Evolutionary conservation across 495 filamentous ascomycete genomes (phyloP).

Genomic region (Penicillium cinerascens): DNA sequence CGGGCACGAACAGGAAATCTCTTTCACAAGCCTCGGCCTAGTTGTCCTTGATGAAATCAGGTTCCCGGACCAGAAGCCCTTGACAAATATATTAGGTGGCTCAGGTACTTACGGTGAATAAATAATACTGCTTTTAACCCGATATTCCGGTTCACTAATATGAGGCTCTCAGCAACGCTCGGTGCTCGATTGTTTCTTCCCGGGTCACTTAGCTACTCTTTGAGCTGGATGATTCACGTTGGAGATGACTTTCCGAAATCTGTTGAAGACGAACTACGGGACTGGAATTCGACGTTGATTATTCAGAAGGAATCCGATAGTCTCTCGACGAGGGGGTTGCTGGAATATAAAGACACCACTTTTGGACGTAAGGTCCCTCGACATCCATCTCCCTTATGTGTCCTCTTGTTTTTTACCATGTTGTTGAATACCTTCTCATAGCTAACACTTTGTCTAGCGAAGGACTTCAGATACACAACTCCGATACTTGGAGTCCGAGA

Average conservation of each 20-base stretch:
- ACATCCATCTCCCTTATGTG: background rate
- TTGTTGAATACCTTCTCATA: slow-evolving; percentile 1
- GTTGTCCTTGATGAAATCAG: slow-evolving; percentile 36
- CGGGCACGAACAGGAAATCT: slow-evolving; percentile 8
- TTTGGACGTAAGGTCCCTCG: slow-evolving; percentile 36
- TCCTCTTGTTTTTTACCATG: background rate
- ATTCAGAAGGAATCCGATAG: slow-evolving; percentile 73
- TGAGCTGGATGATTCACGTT: slow-evolving; percentile 80
- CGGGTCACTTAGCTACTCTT: slow-evolving; percentile 28
- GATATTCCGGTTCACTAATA: background rate
- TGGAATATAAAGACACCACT: slow-evolving; percentile 30
- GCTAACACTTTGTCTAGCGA: slow-evolving; percentile 32
- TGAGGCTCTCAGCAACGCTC: slow-evolving; percentile 26
- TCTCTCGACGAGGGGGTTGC: slow-evolving; percentile 33
- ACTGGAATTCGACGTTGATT: slow-evolving; percentile 63
- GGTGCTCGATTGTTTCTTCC: slow-evolving; percentile 31
- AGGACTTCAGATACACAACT: slow-evolving; percentile 76
- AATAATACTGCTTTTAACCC: too few relatives aligned
- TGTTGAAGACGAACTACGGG: slow-evolving; percentile 51
- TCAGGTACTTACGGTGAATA: slow-evolving; percentile 34
- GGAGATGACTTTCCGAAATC: slow-evolving; percentile 72
- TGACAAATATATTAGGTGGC: slow-evolving; percentile 33
- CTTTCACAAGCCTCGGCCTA: slow-evolving; percentile 32
- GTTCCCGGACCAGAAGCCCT: slow-evolving; percentile 15
- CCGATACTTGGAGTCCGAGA: slow-evolving; percentile 30